Conservation (phyloP, 2,329 filamentous ascomycete genomes). For the Rhytidhysteron rufulum region DNA sequence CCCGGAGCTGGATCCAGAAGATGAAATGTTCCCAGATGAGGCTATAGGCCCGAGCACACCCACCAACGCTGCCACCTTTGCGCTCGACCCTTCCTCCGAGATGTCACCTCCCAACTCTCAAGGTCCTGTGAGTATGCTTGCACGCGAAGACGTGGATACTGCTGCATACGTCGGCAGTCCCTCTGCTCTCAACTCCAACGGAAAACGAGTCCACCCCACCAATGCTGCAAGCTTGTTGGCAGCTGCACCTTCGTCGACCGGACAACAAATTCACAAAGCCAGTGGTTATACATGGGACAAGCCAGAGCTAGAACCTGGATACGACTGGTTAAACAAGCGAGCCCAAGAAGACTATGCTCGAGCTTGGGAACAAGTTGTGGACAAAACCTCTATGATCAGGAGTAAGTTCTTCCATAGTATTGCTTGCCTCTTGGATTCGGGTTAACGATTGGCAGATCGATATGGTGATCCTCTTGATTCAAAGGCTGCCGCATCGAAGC, state of each 20-base stretch:
- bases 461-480: constrained; percentile 36
- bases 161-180: constrained; percentile 14
- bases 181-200: constrained; percentile 33
- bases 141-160: constrained; percentile 19
- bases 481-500: constrained; percentile 5
- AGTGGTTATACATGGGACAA: constrained; percentile 36
- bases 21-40: constrained; percentile 43
- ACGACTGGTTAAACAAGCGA: constrained; percentile 34
- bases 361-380: constrained; percentile 31
- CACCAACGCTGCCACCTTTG: constrained; percentile 26
- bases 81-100: constrained; percentile 37
- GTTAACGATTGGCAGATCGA: constrained; percentile 12
- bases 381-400: constrained; percentile 30
- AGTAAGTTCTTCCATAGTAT: constrained; percentile 15
- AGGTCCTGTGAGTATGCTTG: constrained; percentile 15
- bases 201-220: constrained; percentile 27
- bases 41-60: constrained; percentile 41
- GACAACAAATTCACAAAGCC: constrained; percentile 19
- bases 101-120: constrained; percentile 56
- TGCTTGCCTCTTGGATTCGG: not conserved
- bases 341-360: constrained; percentile 33
- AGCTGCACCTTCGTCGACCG: constrained; percentile 6
- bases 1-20: constrained; percentile 26
- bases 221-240: constrained; percentile 2
- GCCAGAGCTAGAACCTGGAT: constrained; percentile 35